Evolutionary conservation across 768 basidiomycete genomes (phyloP).

Genomic region (Russula lepida): DNA sequence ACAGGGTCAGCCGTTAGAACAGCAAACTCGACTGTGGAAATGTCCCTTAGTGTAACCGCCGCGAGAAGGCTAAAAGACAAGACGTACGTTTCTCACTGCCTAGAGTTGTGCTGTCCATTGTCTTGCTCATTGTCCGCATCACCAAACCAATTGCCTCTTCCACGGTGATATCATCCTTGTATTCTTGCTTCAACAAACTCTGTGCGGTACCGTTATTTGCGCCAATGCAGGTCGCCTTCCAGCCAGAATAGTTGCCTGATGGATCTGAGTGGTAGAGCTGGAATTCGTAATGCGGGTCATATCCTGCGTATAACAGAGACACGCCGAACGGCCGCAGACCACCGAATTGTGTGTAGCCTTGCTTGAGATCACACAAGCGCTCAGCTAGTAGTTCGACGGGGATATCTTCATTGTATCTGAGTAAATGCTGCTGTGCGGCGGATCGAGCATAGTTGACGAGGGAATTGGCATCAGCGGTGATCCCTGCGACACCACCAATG

Average conservation of each 20-base stretch:
- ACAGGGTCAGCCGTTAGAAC: slow-evolving; percentile 78
- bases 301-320: slow-evolving; percentile 92
- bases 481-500: slow-evolving; percentile 89
- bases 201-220: slow-evolving; percentile 96
- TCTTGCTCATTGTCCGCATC: slow-evolving; percentile 96
- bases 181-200: slow-evolving; percentile 94
- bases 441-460: slow-evolving; percentile 90
- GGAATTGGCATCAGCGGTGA: slow-evolving; percentile 96
- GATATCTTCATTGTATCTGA: slow-evolving; percentile 93
- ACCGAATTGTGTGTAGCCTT: slow-evolving; percentile 96
- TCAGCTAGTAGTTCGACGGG: slow-evolving; percentile 95
- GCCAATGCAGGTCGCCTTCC: slow-evolving; percentile 99
- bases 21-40: slow-evolving; percentile 80
- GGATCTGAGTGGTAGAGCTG: slow-evolving; percentile 98
- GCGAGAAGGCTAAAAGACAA: not conserved
- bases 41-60: not conserved
- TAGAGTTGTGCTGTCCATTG: slow-evolving; percentile 97
- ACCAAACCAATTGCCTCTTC: slow-evolving; percentile 91
- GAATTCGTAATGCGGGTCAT: slow-evolving; percentile 92
- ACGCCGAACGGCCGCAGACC: slow-evolving; percentile 98
- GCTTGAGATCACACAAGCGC: slow-evolving; percentile 92
- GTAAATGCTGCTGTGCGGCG: slow-evolving; percentile 82
- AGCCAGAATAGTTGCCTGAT: slow-evolving; percentile 95
- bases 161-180: slow-evolving; percentile 87
- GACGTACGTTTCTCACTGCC: slow-evolving; percentile 89